phyloP scores from a whole-genome alignment of 1,139 yeast genomes.

The Suhomyces choctaworum region DNA sequence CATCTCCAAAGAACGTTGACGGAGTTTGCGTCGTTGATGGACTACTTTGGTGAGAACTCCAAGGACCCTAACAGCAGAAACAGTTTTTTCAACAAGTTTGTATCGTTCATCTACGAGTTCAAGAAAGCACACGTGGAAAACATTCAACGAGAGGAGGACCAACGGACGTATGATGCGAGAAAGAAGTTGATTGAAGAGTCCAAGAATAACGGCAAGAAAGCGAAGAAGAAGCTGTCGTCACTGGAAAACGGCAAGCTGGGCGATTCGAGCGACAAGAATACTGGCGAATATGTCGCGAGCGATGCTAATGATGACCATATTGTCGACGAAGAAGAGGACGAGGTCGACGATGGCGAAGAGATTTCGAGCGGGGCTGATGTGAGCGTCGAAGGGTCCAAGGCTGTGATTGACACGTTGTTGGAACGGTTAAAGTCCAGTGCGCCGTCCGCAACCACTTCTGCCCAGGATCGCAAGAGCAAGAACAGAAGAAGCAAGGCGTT shows the following conservation, averaged over 20 bases:
- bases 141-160: conserved; percentile 49
- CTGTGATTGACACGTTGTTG: conserved; percentile 41
- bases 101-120: conserved; percentile 40
- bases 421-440: conserved; percentile 39
- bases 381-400: conserved; percentile 20
- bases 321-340: conserved; percentile 11
- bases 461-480: conserved; percentile 24
- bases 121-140: conserved; percentile 50
- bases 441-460: conserved; percentile 22
- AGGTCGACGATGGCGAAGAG: conserved; percentile 12
- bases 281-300: background rate
- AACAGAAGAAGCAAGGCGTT: conserved; percentile 36
- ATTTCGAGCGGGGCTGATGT: conserved; percentile 16
- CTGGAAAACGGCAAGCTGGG: conserved; percentile 9
- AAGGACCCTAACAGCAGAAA: conserved; percentile 50
- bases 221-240: conserved; percentile 6
- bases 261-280: conserved; percentile 8
- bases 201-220: conserved; percentile 14
- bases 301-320: background rate
- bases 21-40: conserved; percentile 64
- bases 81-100: conserved; percentile 40
- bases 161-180: conserved; percentile 39
- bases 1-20: conserved; percentile 56
- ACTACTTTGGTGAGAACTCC: conserved; percentile 80
- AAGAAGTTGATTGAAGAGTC: conserved; percentile 37